Base-by-base conservation (phyloP, 305 asterid species). In the Withania somnifera region DNA sequence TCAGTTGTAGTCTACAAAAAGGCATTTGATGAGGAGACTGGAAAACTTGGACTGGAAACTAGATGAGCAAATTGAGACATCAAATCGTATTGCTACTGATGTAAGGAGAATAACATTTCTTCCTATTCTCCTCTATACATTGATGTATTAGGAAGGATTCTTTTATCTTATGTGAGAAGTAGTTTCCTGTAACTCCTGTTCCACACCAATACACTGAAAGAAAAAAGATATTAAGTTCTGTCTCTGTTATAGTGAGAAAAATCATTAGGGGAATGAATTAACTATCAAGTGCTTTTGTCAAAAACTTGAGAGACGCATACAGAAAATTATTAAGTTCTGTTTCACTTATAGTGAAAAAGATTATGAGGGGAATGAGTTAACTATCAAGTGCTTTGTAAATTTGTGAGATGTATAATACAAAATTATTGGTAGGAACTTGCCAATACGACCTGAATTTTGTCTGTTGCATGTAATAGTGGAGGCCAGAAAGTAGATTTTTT, bases 1-100 rank as follows among this genome's bases (percentile, higher is more conserved):
- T 75, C 78, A 76, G 82, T 78, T 80, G 88, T 89, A 93, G 97
- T 86, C 90, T 79, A 91, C 97, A 80, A 93, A 88, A 91, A 91
- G 89, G 84, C 94, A 92, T 86, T 86, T 93, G 83, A 60, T 97
- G 42, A 91, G 90, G 89, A 90, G 86, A 86, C 89, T 93, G 83
- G 97, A 93, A 85, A 89, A 80, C 87, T 88, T 93, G 89, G 97
- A 93, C 52, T 88, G 92, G 93, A 93, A 93, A 87, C 56, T 92
- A 84, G 97, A 93, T 78, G 97, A 91, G 87, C 97, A 92, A 88
- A 90, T 84, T 86, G 94, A 92, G 81, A 86, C 83, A 58, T 90
- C 97, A 28, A 90, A 88, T 84, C 89, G 86, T 83, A 83, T 93
- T 77, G 78, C 89, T 84, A 86, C 85, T 84, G 97, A 93, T 87